Evolutionary conservation across 441 rosid genomes (phyloP).

Genomic region (Erodium trifolium): DNA sequence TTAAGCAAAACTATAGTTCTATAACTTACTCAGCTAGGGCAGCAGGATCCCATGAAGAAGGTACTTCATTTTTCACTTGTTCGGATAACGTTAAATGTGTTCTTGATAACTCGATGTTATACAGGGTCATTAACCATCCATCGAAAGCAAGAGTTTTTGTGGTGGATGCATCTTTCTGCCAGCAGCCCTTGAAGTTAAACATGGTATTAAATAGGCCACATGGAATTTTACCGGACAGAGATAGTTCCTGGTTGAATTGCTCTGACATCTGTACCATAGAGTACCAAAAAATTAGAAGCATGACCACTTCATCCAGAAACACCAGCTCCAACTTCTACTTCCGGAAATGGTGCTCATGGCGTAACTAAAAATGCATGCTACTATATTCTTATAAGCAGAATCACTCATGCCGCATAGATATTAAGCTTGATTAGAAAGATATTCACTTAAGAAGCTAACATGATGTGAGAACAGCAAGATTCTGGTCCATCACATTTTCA

Average conservation of each 20-base stretch:
- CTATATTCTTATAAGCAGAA: not conserved
- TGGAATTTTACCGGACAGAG: conserved; percentile 71
- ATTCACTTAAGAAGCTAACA: not conserved
- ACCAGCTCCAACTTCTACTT: not conserved
- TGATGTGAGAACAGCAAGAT: not conserved
- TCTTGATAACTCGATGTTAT: conserved; percentile 68
- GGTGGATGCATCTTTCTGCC: conserved; percentile 76
- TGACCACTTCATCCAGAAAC: not conserved
- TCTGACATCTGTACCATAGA: conserved; percentile 65
- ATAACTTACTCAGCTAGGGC: conserved; percentile 78
- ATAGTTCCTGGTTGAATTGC: conserved; percentile 68
- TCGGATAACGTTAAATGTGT: conserved; percentile 53
- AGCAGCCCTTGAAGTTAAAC: conserved; percentile 57
- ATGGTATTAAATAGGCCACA: conserved; percentile 66
- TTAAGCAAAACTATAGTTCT: conserved; percentile 8
- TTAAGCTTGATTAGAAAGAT: not conserved
- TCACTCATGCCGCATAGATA: not conserved
- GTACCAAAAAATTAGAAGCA: not conserved
- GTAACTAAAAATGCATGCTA: not conserved
- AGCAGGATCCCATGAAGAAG: conserved; percentile 75
- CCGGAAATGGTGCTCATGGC: not conserved
- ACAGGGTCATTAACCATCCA: conserved; percentile 83
- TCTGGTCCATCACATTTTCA: not conserved
- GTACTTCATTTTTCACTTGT: conserved; percentile 62
- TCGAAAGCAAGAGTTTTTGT: conserved; percentile 61